phyloP scores from a whole-genome alignment of 2,329 filamentous ascomycete genomes.

The Penicillium sp. region DNA sequence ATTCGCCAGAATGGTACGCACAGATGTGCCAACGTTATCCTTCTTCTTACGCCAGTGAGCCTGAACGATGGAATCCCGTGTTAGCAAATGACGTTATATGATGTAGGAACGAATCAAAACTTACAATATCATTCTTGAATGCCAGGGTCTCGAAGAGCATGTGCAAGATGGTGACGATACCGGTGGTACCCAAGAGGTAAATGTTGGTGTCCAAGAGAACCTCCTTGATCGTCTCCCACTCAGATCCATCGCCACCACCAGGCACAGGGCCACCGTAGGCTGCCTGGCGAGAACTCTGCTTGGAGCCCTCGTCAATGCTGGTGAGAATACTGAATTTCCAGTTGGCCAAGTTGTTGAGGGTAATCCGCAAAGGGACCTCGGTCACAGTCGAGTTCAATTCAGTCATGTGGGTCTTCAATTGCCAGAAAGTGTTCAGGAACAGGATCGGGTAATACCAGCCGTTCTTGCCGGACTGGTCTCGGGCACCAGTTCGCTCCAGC shows the following conservation, averaged over 20 bases:
- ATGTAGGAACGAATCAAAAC: slow-evolving; percentile 25
- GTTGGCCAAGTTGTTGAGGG: slow-evolving; percentile 77
- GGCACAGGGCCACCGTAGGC: slow-evolving; percentile 74
- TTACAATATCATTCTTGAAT: slow-evolving; percentile 91
- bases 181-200: slow-evolving; percentile 84
- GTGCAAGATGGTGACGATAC: slow-evolving; percentile 83
- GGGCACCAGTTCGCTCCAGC: slow-evolving; percentile 78
- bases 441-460: slow-evolving; percentile 92
- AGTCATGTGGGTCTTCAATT: slow-evolving; percentile 88
- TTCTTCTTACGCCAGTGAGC: slow-evolving; percentile 99
- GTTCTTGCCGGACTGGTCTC: slow-evolving; percentile 84
- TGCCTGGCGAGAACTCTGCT: slow-evolving; percentile 78
- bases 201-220: slow-evolving; percentile 93
- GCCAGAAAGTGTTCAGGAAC: slow-evolving; percentile 97
- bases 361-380: slow-evolving; percentile 79
- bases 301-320: slow-evolving; percentile 84
- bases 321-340: slow-evolving; percentile 92
- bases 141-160: slow-evolving; percentile 95
- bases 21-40: slow-evolving; percentile 94
- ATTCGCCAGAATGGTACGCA: slow-evolving; percentile 94
- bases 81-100: slow-evolving; percentile 19
- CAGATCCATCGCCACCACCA: slow-evolving; percentile 83
- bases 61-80: slow-evolving; percentile 30
- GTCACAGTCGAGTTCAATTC: slow-evolving; percentile 88
- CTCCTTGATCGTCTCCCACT: slow-evolving; percentile 97